phyloP scores from a whole-genome alignment of 495 filamentous ascomycete species.

The Aspergillus panamensis region DNA sequence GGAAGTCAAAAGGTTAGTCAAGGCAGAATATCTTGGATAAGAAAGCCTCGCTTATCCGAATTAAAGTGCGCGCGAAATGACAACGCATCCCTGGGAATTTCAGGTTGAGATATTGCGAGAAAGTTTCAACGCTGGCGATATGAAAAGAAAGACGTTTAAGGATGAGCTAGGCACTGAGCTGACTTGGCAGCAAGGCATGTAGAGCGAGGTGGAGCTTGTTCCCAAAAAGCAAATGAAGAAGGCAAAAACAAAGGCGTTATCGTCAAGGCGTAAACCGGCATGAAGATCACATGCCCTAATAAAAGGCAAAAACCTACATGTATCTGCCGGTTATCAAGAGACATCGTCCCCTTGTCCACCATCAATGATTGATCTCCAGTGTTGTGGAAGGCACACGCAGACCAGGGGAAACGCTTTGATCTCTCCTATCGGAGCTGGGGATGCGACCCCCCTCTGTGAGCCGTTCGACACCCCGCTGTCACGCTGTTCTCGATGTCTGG shows the following conservation, averaged over 20 bases:
- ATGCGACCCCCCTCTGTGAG: conserved; percentile 58
- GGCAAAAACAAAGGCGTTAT: conserved; percentile 33
- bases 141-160: background rate
- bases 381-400: conserved; percentile 93
- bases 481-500: conserved; percentile 68
- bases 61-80: background rate
- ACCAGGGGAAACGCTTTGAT: conserved; percentile 98
- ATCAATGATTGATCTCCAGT: conserved; percentile 97
- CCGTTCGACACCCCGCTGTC: conserved; percentile 92
- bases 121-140: background rate
- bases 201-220: background rate
- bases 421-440: conserved; percentile 70
- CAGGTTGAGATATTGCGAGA: background rate
- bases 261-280: conserved; percentile 41
- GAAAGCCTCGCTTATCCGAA: background rate
- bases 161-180: too few relatives aligned
- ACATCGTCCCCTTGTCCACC: conserved; percentile 50
- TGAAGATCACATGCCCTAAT: conserved; percentile 23
- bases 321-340: conserved; percentile 25
- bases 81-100: background rate
- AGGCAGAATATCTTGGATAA: background rate
- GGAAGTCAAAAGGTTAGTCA: background rate
- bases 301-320: background rate
- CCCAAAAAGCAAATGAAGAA: background rate
- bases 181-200: background rate